phyloP scores from a whole-genome alignment of 2,329 filamentous ascomycete species.

The Sclerotiophoma versabilis region DNA sequence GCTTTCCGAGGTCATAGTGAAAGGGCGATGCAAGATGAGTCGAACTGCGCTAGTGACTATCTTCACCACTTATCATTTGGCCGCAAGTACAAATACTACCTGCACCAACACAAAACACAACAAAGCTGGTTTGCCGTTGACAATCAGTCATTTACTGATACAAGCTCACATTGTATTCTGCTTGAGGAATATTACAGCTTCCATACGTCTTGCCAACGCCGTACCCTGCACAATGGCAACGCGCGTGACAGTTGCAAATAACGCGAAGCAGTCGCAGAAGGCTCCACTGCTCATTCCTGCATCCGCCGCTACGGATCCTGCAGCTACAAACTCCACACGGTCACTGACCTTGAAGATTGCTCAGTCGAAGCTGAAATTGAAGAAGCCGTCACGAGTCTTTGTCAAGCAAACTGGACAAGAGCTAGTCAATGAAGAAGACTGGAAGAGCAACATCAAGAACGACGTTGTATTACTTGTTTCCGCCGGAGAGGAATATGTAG shows the following conservation, averaged over 20 bases:
- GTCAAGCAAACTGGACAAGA: conserved; percentile 36
- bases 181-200: neutral
- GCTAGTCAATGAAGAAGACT: conserved; percentile 36
- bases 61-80: neutral
- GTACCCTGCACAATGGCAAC: conserved; percentile 15
- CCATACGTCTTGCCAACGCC: neutral
- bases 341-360: conserved; percentile 40
- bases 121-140: neutral
- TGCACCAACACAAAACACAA: neutral
- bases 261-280: conserved; percentile 40
- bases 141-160: neutral
- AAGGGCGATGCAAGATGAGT: conserved; percentile 6
- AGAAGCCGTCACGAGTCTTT: conserved; percentile 39
- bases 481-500: conserved; percentile 44
- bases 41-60: conserved; percentile 7
- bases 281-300: conserved; percentile 37
- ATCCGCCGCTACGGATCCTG: conserved; percentile 25
- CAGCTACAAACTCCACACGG: conserved; percentile 25
- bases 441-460: conserved; percentile 30
- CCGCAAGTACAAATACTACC: conserved; percentile 14
- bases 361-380: conserved; percentile 41
- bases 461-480: conserved; percentile 41
- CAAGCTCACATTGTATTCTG: neutral
- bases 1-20: neutral
- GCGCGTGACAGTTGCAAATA: conserved; percentile 43